A percentile compares a stretch with the other conserved stretches of the same genome.
These are phyloP conservation scores for Curvularia lunata DNA, from an alignment of 2,329 filamentous ascomycete genomes.

Conservation along the genomic window DNA sequence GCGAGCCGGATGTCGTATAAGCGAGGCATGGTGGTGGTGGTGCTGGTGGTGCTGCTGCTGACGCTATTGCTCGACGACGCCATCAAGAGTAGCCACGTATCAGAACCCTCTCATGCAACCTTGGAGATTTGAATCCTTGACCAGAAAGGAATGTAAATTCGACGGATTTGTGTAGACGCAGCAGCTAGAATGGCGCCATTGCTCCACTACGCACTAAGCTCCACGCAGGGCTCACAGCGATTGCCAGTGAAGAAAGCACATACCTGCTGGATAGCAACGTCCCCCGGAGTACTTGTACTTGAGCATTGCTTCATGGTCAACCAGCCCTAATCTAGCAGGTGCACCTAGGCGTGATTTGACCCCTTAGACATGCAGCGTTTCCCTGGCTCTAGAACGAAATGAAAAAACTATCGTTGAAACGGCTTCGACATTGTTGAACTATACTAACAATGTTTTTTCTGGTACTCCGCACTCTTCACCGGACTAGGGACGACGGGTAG, in stretches of 20 bases:
- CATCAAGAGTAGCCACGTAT: too few species aligned
- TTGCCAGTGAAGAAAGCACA: background rate
- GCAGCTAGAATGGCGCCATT: background rate
- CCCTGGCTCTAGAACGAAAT: background rate
- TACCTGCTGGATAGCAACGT: background rate
- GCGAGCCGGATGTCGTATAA: background rate
- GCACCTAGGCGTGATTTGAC: background rate
- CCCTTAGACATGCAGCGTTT: background rate
- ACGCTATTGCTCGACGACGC: background rate
- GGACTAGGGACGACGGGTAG: constrained; percentile 5
- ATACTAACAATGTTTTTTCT: background rate
- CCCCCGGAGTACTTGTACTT: background rate
- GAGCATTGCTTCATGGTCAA: background rate
- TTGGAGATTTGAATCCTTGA: too few species aligned
- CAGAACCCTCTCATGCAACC: background rate
- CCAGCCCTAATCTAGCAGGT: background rate
- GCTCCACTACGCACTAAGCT: background rate
- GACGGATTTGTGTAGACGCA: background rate
- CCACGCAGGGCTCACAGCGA: background rate
- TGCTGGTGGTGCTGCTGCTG: too few species aligned
- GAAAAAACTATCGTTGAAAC: background rate
- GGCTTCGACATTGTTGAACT: background rate
- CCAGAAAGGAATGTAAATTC: background rate
- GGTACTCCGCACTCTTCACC: constrained; percentile 10
- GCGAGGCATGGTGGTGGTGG: too few species aligned